Conservation (phyloP, 306 rosid genomes). For the Cicer cuneatum region DNA sequence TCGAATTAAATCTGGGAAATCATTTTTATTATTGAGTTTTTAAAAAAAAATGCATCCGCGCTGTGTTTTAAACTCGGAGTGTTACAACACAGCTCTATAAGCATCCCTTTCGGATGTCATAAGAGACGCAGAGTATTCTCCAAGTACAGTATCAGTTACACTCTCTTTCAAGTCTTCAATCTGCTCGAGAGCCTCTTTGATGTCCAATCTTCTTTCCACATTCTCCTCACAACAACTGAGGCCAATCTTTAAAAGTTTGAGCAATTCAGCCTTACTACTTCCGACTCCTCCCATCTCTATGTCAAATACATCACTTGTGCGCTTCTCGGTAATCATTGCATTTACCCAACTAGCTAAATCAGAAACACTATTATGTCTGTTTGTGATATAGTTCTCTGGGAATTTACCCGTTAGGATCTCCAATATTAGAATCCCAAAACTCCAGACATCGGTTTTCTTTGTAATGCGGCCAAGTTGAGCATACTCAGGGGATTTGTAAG, state of each 20-base stretch:
- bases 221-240: slow-evolving; percentile 93
- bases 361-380: slow-evolving; percentile 48
- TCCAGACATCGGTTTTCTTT: slow-evolving; percentile 86
- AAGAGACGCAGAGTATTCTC: slow-evolving; percentile 49
- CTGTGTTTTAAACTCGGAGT: too few species aligned
- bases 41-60: too few species aligned
- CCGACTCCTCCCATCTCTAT: slow-evolving; percentile 65
- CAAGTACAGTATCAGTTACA: slow-evolving; percentile 28
- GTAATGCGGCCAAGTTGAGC: slow-evolving; percentile 78
- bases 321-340: slow-evolving; percentile 71
- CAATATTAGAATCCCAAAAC: slow-evolving; percentile 78
- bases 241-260: slow-evolving; percentile 85
- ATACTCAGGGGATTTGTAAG: slow-evolving; percentile 88
- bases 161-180: slow-evolving; percentile 65
- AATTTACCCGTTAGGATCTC: slow-evolving; percentile 82
- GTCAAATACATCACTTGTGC: slow-evolving; percentile 70
- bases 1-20: too few species aligned
- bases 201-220: slow-evolving; percentile 74
- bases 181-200: slow-evolving; percentile 62
- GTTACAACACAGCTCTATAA: slow-evolving; percentile 47
- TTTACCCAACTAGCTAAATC: slow-evolving; percentile 89
- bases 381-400: slow-evolving; percentile 86
- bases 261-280: slow-evolving; percentile 64
- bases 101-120: slow-evolving; percentile 47
- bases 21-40: too few species aligned